Percentiles rank a stretch among this genome's conserved stretches.
Conservation (phyloP, 805 yeast species). For the Candida stauntonica region DNA sequence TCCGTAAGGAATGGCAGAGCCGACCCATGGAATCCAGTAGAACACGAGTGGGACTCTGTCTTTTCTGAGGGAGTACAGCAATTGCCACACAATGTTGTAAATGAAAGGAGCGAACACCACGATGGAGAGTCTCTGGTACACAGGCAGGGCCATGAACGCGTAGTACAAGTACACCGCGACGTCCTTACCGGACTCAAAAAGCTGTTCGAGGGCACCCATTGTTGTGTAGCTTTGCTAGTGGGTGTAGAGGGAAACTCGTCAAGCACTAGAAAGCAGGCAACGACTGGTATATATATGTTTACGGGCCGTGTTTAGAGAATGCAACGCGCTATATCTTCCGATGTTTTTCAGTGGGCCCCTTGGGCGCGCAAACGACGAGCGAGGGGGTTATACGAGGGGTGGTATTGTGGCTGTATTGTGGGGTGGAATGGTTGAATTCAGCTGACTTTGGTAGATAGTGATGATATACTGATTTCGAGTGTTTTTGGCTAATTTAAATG, state of each 20-base stretch:
- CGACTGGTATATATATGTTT: slow-evolving; percentile 1
- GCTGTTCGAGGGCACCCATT: slow-evolving; percentile 21
- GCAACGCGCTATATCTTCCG: slow-evolving; percentile 13
- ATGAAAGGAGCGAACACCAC: slow-evolving; percentile 48
- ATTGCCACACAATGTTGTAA: slow-evolving; percentile 63
- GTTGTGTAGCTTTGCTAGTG: neutral
- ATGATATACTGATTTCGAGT: too few species aligned
- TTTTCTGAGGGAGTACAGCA: slow-evolving; percentile 61
- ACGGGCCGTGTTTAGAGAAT: too few species aligned
- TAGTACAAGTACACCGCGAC: slow-evolving; percentile 12
- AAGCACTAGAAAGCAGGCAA: neutral
- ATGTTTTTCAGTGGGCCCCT: slow-evolving; percentile 7
- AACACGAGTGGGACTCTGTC: slow-evolving; percentile 89
- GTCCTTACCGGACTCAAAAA: slow-evolving; percentile 14
- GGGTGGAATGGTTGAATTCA: neutral
- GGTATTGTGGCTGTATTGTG: neutral
- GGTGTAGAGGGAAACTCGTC: neutral
- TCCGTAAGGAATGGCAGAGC: slow-evolving; percentile 86
- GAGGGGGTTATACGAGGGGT: neutral
- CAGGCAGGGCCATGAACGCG: slow-evolving; percentile 30
- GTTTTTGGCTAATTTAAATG: too few species aligned
- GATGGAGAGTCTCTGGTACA: slow-evolving; percentile 34
- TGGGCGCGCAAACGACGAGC: slow-evolving; percentile 5
- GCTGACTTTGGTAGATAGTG: too few species aligned
- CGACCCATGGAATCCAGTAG: slow-evolving; percentile 94